Evolutionary conservation across 2,329 filamentous ascomycete genomes (phyloP), one percentile per base, ranked within the genome.

Genomic region (Microascus cirrosus): DNA sequence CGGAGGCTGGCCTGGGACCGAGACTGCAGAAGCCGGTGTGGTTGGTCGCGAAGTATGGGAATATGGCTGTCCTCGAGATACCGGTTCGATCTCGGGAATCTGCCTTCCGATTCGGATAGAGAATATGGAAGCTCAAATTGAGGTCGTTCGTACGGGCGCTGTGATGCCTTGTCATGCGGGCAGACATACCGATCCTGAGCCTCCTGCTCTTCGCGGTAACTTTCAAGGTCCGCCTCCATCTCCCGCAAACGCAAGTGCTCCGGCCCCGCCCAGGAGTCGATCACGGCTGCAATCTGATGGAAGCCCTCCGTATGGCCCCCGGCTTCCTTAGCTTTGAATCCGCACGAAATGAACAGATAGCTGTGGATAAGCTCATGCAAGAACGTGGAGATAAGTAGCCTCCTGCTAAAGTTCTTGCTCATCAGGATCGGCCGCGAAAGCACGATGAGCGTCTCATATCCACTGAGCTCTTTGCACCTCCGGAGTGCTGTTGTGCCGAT

Each of bases 291-390:
- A 61, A 86, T 85, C 53, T 72, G 72, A 32, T 74, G 72, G 63
- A 86, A 86, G 1, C 81, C 83, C 1, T 72, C 66, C 1, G 83
- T 86, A 62, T 86, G 83, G 0, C 83, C 83, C 12, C 82, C 82
- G 50, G 75, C 72, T 25, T 74, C 70, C 39, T 77, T 71, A 0
- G 82, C 82, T 51, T 76, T 73, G 65, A 83, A 79, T 3, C 83
- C 83, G 62, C 82, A 84, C 56, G 71, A 74, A 59, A 86, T 77
- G 62, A 86, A 86, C 18, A 86, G 71, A 64, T 84, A 86, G 68
- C 82, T 83, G 69, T 86, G 83, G 54, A 86, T 83, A 63, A 86
- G 77, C 68, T 87, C 84, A 65, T 86, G 84, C 53, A 87, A 65
- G 61, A 87, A 85, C 0, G 83, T 84, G 7, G 80, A 82, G 54